Conservation (phyloP, 768 basidiomycete genomes). For the Polyporus arcularius region DNA sequence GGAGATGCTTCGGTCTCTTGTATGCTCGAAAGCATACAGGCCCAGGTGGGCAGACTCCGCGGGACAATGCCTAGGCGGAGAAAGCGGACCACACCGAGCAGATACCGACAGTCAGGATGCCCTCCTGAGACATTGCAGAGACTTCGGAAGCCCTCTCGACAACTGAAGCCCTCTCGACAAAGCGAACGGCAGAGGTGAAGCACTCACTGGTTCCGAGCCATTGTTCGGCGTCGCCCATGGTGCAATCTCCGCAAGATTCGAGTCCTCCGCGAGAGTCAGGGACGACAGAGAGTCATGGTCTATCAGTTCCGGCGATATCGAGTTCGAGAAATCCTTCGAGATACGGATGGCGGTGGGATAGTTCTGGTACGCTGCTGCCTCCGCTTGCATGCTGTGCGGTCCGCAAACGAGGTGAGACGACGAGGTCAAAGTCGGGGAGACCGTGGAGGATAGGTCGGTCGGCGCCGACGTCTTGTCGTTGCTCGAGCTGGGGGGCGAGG, state of each 20-base stretch:
- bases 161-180: not conserved
- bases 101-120: too few relatives aligned
- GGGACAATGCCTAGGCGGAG: too few relatives aligned
- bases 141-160: not conserved
- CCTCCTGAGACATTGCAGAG: too few relatives aligned
- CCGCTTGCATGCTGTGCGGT: slow-evolving; percentile 24
- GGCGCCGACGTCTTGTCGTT: not conserved
- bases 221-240: slow-evolving; percentile 19
- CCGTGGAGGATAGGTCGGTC: slow-evolving; percentile 19
- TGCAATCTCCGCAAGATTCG: slow-evolving; percentile 16
- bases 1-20: too few relatives aligned
- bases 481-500: not conserved
- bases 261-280: slow-evolving; percentile 14
- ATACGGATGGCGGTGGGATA: slow-evolving; percentile 19
- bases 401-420: slow-evolving; percentile 26
- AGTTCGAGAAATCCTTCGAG: slow-evolving; percentile 15
- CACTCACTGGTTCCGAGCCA: slow-evolving; percentile 17
- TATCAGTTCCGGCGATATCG: slow-evolving; percentile 10
- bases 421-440: slow-evolving; percentile 22
- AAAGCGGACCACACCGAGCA: too few relatives aligned
- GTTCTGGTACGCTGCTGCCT: not conserved
- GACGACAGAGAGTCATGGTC: slow-evolving; percentile 14
- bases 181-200: not conserved
- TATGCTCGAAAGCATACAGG: too few relatives aligned
- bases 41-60: too few relatives aligned